Evolutionary conservation across 768 basidiomycete species (phyloP).

Genomic region (Atractiella rhizophila): DNA sequence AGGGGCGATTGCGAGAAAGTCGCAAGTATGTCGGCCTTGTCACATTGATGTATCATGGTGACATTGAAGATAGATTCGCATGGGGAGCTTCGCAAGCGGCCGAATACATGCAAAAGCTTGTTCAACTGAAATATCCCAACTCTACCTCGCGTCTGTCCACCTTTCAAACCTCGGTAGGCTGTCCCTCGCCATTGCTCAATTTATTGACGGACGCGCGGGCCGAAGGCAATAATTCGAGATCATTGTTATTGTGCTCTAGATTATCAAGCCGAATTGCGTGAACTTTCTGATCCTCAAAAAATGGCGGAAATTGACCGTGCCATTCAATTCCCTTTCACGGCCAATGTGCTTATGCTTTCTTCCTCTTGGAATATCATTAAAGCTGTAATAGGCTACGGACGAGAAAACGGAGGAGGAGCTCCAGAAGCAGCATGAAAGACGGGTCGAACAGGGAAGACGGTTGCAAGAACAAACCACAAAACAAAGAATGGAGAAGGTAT

Average conservation of each 20-base stretch:
- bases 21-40: conserved; percentile 4
- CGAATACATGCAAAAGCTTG: conserved; percentile 73
- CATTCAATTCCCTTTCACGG: conserved; percentile 63
- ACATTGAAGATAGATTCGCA: conserved; percentile 33
- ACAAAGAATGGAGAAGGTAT: conserved; percentile 59
- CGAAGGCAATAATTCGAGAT: conserved; percentile 69
- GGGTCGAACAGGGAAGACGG: conserved; percentile 61
- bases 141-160: conserved; percentile 65
- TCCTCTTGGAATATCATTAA: background rate
- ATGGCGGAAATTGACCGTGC: conserved; percentile 43
- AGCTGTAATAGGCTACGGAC: conserved; percentile 26
- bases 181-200: background rate
- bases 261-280: conserved; percentile 41
- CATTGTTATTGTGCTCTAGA: conserved; percentile 61
- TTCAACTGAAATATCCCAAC: conserved; percentile 81
- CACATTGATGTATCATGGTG: background rate
- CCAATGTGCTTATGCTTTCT: conserved; percentile 18
- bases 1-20: conserved; percentile 45
- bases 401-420: conserved; percentile 86
- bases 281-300: conserved; percentile 38
- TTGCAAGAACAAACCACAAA: conserved; percentile 77
- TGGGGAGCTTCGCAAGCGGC: conserved; percentile 79
- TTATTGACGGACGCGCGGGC: background rate
- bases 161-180: conserved; percentile 45
- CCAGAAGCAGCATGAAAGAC: conserved; percentile 44